Percentiles rank a stretch among this genome's conserved stretches.
Conservation (phyloP, 2,329 filamentous ascomycete genomes). For the Colletotrichum lupini region DNA sequence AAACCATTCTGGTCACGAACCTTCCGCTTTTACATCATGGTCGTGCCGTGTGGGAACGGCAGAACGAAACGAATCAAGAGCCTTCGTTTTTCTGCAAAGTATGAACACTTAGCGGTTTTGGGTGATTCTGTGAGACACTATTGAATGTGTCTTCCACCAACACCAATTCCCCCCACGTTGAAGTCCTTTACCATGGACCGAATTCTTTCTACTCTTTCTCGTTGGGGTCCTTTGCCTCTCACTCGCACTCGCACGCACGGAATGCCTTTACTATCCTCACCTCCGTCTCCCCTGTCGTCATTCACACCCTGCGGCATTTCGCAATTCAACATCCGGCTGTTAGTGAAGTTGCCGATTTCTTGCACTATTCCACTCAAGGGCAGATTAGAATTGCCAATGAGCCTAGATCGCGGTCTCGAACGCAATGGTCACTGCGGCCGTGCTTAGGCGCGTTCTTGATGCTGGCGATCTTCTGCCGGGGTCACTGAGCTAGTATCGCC, state of each 20-base stretch:
- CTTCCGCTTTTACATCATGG: neutral
- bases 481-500: neutral
- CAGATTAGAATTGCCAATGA: neutral
- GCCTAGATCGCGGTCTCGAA: constrained; percentile 12
- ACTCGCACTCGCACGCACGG: neutral
- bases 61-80: constrained; percentile 15
- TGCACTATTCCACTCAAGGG: neutral
- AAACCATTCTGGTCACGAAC: constrained; percentile 8
- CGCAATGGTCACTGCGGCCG: constrained; percentile 1
- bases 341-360: neutral
- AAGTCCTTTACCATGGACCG: neutral
- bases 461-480: neutral
- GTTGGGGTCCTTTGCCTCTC: neutral
- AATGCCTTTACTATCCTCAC: neutral
- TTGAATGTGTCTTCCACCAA: constrained; percentile 5
- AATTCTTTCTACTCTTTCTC: neutral
- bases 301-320: neutral
- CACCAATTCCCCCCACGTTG: neutral
- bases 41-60: constrained; percentile 7
- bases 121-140: constrained; percentile 7
- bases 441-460: constrained; percentile 11
- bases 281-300: neutral
- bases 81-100: neutral
- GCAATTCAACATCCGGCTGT: neutral
- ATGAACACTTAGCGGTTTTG: constrained; percentile 1